Percentiles rank a stretch among this genome's conserved stretches.
These are phyloP conservation scores for Coelastrella sp. DNA, from an alignment of 139 green algal genomes.

Conservation along the genomic window DNA sequence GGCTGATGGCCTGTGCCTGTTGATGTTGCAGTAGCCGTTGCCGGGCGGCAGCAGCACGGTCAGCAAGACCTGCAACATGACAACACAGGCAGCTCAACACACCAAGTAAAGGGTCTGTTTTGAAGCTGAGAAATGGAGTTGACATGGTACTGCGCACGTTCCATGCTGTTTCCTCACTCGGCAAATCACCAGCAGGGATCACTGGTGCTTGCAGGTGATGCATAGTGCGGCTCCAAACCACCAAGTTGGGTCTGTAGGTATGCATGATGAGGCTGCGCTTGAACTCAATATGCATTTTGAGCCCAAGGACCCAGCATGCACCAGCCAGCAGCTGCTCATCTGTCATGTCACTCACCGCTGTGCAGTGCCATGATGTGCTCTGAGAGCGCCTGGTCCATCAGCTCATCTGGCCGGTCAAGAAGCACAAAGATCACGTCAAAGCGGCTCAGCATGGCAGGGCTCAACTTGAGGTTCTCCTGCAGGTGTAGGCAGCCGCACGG, in stretches of 20 bases:
- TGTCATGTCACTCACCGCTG: slow-evolving; percentile 58
- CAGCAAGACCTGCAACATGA: slow-evolving; percentile 51
- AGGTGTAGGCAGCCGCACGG: slow-evolving; percentile 22
- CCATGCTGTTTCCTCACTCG: too few relatives aligned
- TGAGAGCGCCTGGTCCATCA: slow-evolving; percentile 80
- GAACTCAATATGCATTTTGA: background rate
- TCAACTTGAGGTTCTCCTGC: slow-evolving; percentile 89
- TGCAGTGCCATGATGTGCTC: slow-evolving; percentile 93
- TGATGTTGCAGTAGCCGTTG: slow-evolving; percentile 61
- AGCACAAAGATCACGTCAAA: slow-evolving; percentile 98
- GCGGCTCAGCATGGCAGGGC: slow-evolving; percentile 74
- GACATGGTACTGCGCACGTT: too few relatives aligned
- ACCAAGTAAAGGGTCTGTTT: background rate
- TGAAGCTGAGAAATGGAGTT: background rate
- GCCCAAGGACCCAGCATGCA: background rate
- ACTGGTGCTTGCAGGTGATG: background rate
- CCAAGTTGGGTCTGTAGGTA: background rate
- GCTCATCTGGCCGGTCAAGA: slow-evolving; percentile 85
- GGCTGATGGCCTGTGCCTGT: slow-evolving; percentile 38
- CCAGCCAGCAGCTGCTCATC: background rate
- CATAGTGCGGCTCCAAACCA: background rate
- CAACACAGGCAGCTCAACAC: background rate
- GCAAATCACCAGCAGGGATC: too few relatives aligned
- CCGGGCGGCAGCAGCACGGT: slow-evolving; percentile 52
- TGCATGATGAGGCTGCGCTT: background rate